These are phyloP conservation scores for Saturnispora serradocipensis DNA, from an alignment of 805 yeast genomes.

Conservation along the genomic window DNA sequence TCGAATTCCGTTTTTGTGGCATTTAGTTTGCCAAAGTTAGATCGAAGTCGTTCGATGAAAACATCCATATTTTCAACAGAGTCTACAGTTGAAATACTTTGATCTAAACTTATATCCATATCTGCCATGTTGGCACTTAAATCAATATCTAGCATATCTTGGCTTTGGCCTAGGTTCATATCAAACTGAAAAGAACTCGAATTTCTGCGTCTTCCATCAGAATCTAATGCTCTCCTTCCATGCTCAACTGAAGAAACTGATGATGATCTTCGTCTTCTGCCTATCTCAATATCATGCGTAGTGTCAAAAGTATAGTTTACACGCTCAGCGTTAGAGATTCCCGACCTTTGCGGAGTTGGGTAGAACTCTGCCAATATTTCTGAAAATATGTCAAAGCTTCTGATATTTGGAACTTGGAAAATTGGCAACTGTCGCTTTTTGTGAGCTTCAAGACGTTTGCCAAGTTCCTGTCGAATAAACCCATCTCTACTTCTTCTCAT, in stretches of 20 bases:
- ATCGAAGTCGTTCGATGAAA: background rate
- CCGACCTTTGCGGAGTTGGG: background rate
- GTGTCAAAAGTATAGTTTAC: background rate
- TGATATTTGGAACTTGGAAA: background rate
- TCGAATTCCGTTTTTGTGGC: background rate
- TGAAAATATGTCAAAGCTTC: background rate
- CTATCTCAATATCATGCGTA: constrained; percentile 7
- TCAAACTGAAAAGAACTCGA: constrained; percentile 12
- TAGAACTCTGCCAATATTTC: background rate
- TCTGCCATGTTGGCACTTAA: constrained; percentile 9
- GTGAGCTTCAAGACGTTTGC: constrained; percentile 1
- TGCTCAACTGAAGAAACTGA: constrained; percentile 15
- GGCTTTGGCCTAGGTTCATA: constrained; percentile 4
- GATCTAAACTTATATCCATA: constrained; percentile 6
- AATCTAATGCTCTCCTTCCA: constrained; percentile 7
- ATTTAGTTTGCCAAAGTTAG: background rate
- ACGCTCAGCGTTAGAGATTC: background rate
- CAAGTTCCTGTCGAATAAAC: constrained; percentile 6
- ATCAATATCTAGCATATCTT: constrained; percentile 3
- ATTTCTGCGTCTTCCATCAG: background rate
- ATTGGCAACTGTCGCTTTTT: background rate
- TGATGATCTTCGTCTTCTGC: constrained; percentile 11
- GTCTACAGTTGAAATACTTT: background rate
- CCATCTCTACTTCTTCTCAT: constrained; percentile 14
- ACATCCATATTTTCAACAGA: background rate